Percentiles rank a stretch among this genome's conserved stretches.
phyloP scores from a whole-genome alignment of 768 basidiomycete species.

The Gelatoporia subvermispora region DNA sequence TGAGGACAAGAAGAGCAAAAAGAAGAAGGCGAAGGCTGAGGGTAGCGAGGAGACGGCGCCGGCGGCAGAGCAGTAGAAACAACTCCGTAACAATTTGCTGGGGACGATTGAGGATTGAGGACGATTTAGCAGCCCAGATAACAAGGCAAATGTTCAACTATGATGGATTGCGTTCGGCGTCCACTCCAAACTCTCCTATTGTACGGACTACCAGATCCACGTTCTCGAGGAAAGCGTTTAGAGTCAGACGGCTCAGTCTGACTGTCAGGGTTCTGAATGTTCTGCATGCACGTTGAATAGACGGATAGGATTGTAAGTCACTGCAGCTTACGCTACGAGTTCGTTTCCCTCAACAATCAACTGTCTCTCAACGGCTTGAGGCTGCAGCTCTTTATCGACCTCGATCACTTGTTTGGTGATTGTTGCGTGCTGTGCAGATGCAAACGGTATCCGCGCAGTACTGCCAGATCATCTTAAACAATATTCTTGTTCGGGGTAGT shows the following conservation, averaged over 20 bases:
- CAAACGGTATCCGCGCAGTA: conserved; percentile 75
- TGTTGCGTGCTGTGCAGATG: conserved; percentile 63
- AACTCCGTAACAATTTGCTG: conserved; percentile 11
- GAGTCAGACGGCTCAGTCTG: conserved; percentile 75
- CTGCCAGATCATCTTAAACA: conserved; percentile 26
- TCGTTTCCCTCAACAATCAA: conserved; percentile 61
- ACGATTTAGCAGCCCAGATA: conserved; percentile 13
- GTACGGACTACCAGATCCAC: conserved; percentile 82
- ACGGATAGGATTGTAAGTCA: not conserved
- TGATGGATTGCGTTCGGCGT: conserved; percentile 36
- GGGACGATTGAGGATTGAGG: no score
- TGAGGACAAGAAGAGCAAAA: conserved; percentile 90
- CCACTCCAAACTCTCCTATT: conserved; percentile 72
- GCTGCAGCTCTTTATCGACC: conserved; percentile 83
- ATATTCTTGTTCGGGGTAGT: not conserved
- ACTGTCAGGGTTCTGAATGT: conserved; percentile 76
- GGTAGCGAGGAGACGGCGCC: conserved; percentile 41
- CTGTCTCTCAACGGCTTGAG: conserved; percentile 71
- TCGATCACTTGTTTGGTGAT: conserved; percentile 83
- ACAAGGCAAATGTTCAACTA: conserved; percentile 9
- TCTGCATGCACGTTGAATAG: conserved; percentile 32
- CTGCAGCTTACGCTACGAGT: conserved; percentile 65
- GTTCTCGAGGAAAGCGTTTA: conserved; percentile 88
- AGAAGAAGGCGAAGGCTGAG: conserved; percentile 66
- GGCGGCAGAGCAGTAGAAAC: conserved; percentile 23